Conservation (phyloP, 768 basidiomycete species). For the Udeniomyces megalosporus region DNA sequence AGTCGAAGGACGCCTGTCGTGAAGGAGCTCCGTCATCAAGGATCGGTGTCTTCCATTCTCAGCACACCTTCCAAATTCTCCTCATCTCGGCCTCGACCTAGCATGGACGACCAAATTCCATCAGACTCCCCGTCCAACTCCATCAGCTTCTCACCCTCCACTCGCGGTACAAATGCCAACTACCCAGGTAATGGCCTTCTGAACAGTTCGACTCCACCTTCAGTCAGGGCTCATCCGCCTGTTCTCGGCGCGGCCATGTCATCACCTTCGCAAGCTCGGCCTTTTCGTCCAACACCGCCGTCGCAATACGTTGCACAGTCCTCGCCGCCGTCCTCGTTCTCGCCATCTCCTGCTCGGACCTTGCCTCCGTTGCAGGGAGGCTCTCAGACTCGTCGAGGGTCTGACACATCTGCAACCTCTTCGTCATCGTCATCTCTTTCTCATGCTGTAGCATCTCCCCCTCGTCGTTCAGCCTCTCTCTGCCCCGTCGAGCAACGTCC, state of each 20-base stretch:
- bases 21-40: no score
- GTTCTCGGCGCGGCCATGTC: background rate
- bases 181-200: background rate
- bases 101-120: background rate
- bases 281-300: background rate
- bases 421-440: constrained; percentile 6
- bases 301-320: no score
- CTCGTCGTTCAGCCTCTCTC: background rate
- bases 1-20: background rate
- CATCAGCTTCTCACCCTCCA: no score
- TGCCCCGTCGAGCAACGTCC: no score
- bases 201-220: background rate
- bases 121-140: background rate
- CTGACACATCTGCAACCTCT: background rate
- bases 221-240: background rate
- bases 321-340: no score
- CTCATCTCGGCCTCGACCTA: background rate
- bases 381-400: no score
- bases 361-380: no score
- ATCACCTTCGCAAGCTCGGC: background rate
- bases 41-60: no score
- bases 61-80: no score
- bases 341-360: no score
- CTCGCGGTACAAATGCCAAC: background rate
- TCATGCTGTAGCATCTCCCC: background rate